Percentiles rank a stretch among this genome's conserved stretches.
Conservation (phyloP, 2,329 filamentous ascomycete species). For the Bipolaris cookei region DNA sequence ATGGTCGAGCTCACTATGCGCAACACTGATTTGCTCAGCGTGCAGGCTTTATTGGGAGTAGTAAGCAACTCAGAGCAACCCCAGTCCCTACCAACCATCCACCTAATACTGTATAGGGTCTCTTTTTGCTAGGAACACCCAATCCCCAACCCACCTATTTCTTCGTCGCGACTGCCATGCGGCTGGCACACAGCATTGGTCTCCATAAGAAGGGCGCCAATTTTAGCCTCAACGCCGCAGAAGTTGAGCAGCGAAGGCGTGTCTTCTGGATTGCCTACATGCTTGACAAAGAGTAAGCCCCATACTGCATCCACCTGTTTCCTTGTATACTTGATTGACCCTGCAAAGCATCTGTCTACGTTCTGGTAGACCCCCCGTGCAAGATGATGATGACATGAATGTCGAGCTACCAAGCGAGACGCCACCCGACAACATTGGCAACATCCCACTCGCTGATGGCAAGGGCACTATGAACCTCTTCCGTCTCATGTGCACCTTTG, state of each 20-base stretch:
- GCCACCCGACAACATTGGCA: slow-evolving; percentile 89
- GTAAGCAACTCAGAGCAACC: slow-evolving; percentile 46
- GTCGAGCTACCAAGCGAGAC: slow-evolving; percentile 92
- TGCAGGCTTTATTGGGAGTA: slow-evolving; percentile 93
- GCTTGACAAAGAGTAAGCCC: slow-evolving; percentile 70
- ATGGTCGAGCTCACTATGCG: slow-evolving; percentile 93
- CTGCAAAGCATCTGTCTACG: slow-evolving; percentile 66
- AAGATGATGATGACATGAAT: slow-evolving; percentile 88
- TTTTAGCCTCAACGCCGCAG: slow-evolving; percentile 90
- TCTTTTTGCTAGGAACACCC: slow-evolving; percentile 94
- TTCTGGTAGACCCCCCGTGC: slow-evolving; percentile 73
- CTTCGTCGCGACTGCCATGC: slow-evolving; percentile 86
- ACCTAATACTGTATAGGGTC: slow-evolving; percentile 56
- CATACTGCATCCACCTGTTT: not conserved
- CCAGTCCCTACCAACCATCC: not conserved
- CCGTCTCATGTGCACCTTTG: slow-evolving; percentile 87
- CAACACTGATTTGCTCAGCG: slow-evolving; percentile 92
- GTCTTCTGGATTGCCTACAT: slow-evolving; percentile 81
- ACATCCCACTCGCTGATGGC: slow-evolving; percentile 86
- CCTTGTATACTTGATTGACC: slow-evolving; percentile 24
- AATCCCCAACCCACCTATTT: slow-evolving; percentile 96
- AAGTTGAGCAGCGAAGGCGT: slow-evolving; percentile 86
- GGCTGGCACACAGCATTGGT: slow-evolving; percentile 90
- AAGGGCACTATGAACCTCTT: slow-evolving; percentile 96
- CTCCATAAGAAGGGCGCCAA: slow-evolving; percentile 91